Conservation (phyloP, 495 filamentous ascomycete species). For the Penicillium tannophilum region DNA sequence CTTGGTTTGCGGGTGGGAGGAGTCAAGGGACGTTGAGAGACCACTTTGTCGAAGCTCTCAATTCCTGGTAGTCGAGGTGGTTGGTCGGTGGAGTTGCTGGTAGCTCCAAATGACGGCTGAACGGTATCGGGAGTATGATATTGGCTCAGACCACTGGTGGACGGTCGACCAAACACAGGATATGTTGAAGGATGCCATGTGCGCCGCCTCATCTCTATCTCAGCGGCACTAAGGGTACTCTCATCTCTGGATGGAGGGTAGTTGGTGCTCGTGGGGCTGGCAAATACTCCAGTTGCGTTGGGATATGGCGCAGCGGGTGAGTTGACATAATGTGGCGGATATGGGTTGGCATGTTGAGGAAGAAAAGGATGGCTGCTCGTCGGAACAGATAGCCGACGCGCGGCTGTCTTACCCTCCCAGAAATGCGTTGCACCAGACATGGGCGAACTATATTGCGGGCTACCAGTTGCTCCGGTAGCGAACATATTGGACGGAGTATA, state of each 20-base stretch:
- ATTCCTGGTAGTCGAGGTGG: constrained; percentile 78
- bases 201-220: constrained; percentile 76
- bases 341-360: constrained; percentile 57
- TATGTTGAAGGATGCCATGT: constrained; percentile 90
- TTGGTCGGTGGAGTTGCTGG: constrained; percentile 40
- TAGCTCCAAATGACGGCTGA: constrained; percentile 52
- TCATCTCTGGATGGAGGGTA: constrained; percentile 69
- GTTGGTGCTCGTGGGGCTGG: constrained; percentile 71
- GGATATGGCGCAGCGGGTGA: constrained; percentile 49
- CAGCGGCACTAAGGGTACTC: constrained; percentile 57
- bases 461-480: constrained; percentile 65
- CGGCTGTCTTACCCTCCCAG: constrained; percentile 70
- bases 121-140: constrained; percentile 63
- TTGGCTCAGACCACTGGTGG: constrained; percentile 59
- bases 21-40: constrained; percentile 56
- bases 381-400: constrained; percentile 79
- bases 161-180: constrained; percentile 57
- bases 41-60: constrained; percentile 80
- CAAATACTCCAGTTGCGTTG: constrained; percentile 58
- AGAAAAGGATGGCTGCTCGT: constrained; percentile 75
- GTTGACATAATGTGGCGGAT: constrained; percentile 61
- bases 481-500: constrained; percentile 60
- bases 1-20: constrained; percentile 65
- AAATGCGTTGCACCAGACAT: constrained; percentile 66
- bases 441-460: constrained; percentile 76